Percentiles rank a stretch among this genome's conserved stretches.
These are phyloP conservation scores for Candida nonsorbophila DNA, from an alignment of 805 yeast genomes.

Conservation along the genomic window DNA sequence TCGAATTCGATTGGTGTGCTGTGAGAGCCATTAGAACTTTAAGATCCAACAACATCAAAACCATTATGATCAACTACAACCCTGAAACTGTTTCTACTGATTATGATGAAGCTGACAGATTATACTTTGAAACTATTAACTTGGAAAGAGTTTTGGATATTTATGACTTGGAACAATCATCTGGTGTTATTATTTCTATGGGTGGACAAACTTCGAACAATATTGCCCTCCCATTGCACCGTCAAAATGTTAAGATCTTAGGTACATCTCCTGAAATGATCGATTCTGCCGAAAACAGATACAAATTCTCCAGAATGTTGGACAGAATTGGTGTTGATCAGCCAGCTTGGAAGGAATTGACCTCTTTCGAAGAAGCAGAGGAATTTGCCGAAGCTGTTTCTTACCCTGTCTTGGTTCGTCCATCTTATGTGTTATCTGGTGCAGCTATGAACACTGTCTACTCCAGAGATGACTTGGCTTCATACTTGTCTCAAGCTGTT, in stretches of 20 bases:
- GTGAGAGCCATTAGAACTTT: slow-evolving; percentile 93
- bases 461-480: slow-evolving; percentile 80
- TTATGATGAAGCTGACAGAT: slow-evolving; percentile 95
- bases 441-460: slow-evolving; percentile 99
- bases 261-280: slow-evolving; percentile 99
- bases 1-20: slow-evolving; percentile 99
- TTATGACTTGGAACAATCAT: slow-evolving; percentile 83
- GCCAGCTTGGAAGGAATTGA: slow-evolving; percentile 98
- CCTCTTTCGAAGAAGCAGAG: slow-evolving; percentile 90
- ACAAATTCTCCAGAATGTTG: slow-evolving; percentile 95
- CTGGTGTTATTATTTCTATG: slow-evolving; percentile 94
- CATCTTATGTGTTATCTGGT: slow-evolving; percentile 94
- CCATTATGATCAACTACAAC: slow-evolving; percentile 95
- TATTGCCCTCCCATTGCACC: slow-evolving; percentile 86
- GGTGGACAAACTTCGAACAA: slow-evolving; percentile 99
- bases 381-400: slow-evolving; percentile 84
- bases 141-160: slow-evolving; percentile 92
- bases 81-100: slow-evolving; percentile 99
- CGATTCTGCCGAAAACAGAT: slow-evolving; percentile 96
- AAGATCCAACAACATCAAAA: slow-evolving; percentile 69
- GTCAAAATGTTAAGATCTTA: slow-evolving; percentile 90
- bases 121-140: slow-evolving; percentile 92
- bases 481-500: slow-evolving; percentile 88
- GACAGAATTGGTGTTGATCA: slow-evolving; percentile 96
- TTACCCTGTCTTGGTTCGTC: slow-evolving; percentile 95